A percentile compares a stretch with the other conserved stretches of the same genome.
phyloP scores from a whole-genome alignment of 495 filamentous ascomycete genomes.

The Aspergillus heteromorphus region DNA sequence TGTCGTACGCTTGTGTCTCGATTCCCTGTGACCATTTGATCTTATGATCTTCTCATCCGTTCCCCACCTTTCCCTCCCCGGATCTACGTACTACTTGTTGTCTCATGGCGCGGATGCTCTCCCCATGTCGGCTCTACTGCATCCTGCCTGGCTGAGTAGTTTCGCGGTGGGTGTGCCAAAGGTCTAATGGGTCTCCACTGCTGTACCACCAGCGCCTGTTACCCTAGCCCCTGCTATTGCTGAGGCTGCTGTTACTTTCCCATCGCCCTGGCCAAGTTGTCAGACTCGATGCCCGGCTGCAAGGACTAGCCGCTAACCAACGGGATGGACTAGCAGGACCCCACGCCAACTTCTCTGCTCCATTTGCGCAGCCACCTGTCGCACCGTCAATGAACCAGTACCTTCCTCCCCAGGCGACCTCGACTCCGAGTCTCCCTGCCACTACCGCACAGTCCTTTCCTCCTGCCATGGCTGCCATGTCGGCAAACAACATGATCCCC shows the following conservation, averaged over 20 bases:
- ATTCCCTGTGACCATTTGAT: background rate
- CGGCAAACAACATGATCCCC: slow-evolving; percentile 31
- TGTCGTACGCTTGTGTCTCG: background rate
- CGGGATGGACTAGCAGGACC: slow-evolving; percentile 24
- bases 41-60: background rate
- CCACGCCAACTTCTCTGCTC: slow-evolving; percentile 39
- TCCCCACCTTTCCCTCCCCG: background rate
- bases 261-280: background rate
- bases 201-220: background rate
- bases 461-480: slow-evolving; percentile 37
- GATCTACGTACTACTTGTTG: background rate
- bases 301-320: slow-evolving; percentile 19
- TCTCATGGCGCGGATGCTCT: background rate
- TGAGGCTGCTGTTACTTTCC: background rate
- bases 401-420: slow-evolving; percentile 27
- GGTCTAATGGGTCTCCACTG: background rate
- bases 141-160: background rate
- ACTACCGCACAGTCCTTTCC: slow-evolving; percentile 32
- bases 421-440: slow-evolving; percentile 26
- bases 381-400: slow-evolving; percentile 34
- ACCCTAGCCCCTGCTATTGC: background rate
- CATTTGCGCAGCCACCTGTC: slow-evolving; percentile 35
- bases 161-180: background rate
- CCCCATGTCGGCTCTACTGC: background rate
- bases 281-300: background rate